Evolutionary conservation across 805 yeast species (phyloP), one percentile per base, ranked within the genome.

Genomic region (Saturnispora gosingensis): DNA sequence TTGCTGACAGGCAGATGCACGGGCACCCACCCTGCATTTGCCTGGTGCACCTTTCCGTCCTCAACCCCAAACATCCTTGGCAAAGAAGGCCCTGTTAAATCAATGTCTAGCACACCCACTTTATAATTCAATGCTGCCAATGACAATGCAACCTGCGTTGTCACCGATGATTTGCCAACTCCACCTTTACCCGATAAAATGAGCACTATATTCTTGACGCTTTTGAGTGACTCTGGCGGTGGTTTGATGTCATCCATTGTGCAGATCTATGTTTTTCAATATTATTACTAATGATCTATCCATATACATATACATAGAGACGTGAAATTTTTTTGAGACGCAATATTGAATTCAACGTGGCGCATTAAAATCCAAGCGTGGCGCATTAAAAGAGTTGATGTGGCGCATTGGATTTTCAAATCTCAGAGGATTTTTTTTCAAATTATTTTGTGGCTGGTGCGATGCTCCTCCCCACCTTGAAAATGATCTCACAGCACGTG

Each of bases 1-100:
- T 34, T 20, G 20, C 15, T 11, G 4, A 46, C n/a, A 11, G 51
- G 47, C 15, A 75, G 69, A 52, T 73, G 69, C 0, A 93, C 98
- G 0, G 99, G 99, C 8, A 88, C 78, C 99, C 99, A 93, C 0
- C 99, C 99, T 0, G 97, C 96, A 6, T 78, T 75, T 0, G 80
- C 68, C 67, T 93, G 98, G 60, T 78, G 88, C 2, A 93, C 87
- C 58, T 89, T 88, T 43, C 75, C 74, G 5, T 68, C 67, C 63
- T 93, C 99, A 9, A 89, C 75, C 1, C 97, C 97, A 71, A 93
- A 89, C 95, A 93, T 89, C 48, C 99, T 73, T 3, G 99, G 99
- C 36, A 89, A 70, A 1, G 97, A 90, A 0, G 99, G 99, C 0
- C 99, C 99, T 0, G 99, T 93, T 43, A 93, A 72, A 70, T 93